These are phyloP conservation scores for Priceomyces medius DNA, from an alignment of 805 yeast genomes.

Conservation along the genomic window DNA sequence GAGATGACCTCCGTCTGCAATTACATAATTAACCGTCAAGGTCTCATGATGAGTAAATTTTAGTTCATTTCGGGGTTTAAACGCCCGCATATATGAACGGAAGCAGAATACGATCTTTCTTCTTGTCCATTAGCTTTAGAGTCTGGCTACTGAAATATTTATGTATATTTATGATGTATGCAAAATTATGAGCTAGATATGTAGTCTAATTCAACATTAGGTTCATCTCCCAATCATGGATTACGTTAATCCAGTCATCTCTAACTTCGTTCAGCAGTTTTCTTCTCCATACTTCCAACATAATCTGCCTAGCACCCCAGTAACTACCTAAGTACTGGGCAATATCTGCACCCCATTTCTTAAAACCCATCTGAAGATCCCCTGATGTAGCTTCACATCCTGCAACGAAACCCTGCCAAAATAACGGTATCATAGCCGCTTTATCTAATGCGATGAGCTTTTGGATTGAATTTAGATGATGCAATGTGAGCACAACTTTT, in stretches of 20 bases:
- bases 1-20: no score
- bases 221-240: slow-evolving; percentile 82
- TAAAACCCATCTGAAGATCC: slow-evolving; percentile 62
- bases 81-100: no score
- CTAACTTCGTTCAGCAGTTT: slow-evolving; percentile 56
- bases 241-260: slow-evolving; percentile 77
- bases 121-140: background rate
- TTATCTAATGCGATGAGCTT: slow-evolving; percentile 51
- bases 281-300: slow-evolving; percentile 83
- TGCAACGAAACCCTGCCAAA: slow-evolving; percentile 89
- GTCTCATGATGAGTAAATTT: no score
- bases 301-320: slow-evolving; percentile 82
- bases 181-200: background rate
- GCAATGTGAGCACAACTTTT: slow-evolving; percentile 58
- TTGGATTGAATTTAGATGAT: slow-evolving; percentile 64
- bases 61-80: no score
- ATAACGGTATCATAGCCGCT: slow-evolving; percentile 68
- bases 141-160: background rate
- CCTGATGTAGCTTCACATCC: slow-evolving; percentile 73
- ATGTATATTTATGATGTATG: background rate
- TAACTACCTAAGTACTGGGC: slow-evolving; percentile 63
- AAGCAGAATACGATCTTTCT: no score
- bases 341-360: slow-evolving; percentile 69
- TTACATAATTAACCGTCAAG: no score
- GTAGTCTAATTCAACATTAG: slow-evolving; percentile 57